Base-by-base conservation (phyloP, 805 yeast genomes). In the Candida saitoana region DNA sequence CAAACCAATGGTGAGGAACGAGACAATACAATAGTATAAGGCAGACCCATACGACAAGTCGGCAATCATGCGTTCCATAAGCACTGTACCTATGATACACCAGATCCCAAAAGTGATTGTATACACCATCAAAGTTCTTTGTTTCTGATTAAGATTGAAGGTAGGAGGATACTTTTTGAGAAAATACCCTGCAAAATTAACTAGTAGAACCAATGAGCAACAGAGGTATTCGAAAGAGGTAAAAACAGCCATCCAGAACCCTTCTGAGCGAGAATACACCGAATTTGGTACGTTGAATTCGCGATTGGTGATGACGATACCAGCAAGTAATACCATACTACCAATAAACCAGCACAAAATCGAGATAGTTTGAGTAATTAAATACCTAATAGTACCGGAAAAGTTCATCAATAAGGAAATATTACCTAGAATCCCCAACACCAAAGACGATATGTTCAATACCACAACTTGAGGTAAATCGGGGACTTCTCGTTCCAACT, bases 171-270 rank as follows among this genome's bases (percentile, higher is more conserved):
- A 87, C 50, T 77, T 79, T 3, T 73, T 67, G 30, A 69, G 40
- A 11, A 68, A 49, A 53, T 77, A 83, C 2, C 96, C 96, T 4
- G 72, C 40, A 45, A 76, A 79, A 62, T 87, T 88, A 27, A 79
- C 46, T 1, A 71, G 42, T 35, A 87, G 65, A 12, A 80, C 57
- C 1, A 69, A 15, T 3, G 81, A 70, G 49, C 90, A 83, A 4
- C 65, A 36, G 45, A 77, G 73, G 58, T 89, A 87, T 18, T 86
- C 61, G 1, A 71, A 63, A 3, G 79, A 71, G 0, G 95, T 85
- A 45, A 83, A 62, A 0, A 77, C 76, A 0, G 88, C 95, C 59
- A 73, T 83, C 89, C 90, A 88, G 56, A 76, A 88, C 2, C 95
- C 96, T 48, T 78, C 82, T 0, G 87, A 66, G 27, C 54, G 40